Conservation (phyloP, 768 basidiomycete genomes). For the Phanerochaete carnosa region DNA sequence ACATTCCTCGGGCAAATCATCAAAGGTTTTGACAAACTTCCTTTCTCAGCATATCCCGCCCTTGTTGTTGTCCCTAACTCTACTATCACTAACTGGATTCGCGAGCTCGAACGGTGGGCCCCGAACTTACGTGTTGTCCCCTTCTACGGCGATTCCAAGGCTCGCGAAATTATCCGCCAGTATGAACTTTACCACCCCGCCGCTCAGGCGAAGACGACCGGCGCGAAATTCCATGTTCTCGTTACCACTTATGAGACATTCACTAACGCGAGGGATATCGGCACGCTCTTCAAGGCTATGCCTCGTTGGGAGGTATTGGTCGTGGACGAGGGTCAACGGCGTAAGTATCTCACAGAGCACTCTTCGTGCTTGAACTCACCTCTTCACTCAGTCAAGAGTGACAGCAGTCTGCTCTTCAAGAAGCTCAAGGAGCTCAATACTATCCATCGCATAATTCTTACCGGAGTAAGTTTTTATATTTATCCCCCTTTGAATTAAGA, state of each 20-base stretch:
- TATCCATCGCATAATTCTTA: slow-evolving; percentile 83
- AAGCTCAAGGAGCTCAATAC: slow-evolving; percentile 77
- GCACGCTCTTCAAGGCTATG: slow-evolving; percentile 72
- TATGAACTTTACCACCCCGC: slow-evolving; percentile 73
- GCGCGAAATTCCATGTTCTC: slow-evolving; percentile 81
- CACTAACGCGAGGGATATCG: slow-evolving; percentile 64
- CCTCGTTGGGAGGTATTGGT: slow-evolving; percentile 92
- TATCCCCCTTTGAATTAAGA: background rate
- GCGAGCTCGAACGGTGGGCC: slow-evolving; percentile 90
- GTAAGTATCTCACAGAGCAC: slow-evolving; percentile 43
- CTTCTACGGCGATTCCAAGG: slow-evolving; percentile 76
- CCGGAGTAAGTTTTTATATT: slow-evolving; percentile 53
- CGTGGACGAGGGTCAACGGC: slow-evolving; percentile 89
- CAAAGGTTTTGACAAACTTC: slow-evolving; percentile 36
- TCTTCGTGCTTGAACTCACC: slow-evolving; percentile 5
- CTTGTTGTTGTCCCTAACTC: slow-evolving; percentile 96
- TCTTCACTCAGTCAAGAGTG: slow-evolving; percentile 69
- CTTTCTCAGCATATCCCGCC: slow-evolving; percentile 58
- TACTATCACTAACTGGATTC: slow-evolving; percentile 91
- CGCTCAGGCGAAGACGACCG: slow-evolving; percentile 36
- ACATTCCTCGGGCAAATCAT: slow-evolving; percentile 72
- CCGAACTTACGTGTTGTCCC: slow-evolving; percentile 77
- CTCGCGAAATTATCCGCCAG: slow-evolving; percentile 75
- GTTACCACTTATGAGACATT: slow-evolving; percentile 93
- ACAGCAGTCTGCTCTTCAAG: slow-evolving; percentile 74